Evolutionary conservation across 305 asterid species (phyloP), one percentile per base, ranked within the genome.

Genomic region (Fraxinus nigra): DNA sequence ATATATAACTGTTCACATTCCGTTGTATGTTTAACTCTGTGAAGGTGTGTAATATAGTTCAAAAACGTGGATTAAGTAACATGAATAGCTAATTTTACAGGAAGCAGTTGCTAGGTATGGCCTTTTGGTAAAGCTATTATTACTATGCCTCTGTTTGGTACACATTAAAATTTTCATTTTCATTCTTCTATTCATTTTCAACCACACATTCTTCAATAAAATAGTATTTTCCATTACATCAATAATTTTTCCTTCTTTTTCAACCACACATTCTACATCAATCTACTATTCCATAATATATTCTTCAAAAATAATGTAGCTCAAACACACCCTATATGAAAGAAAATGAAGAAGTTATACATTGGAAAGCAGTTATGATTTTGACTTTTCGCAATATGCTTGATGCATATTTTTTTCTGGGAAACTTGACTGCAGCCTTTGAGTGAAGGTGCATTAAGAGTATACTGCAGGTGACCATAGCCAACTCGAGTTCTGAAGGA

Each of bases 381-480:
- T 63, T 32, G 79, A 46, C 75, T 75, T 9, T 20, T 33, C 63
- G 43, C 43, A 69, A 37, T 18, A 34, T 37, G 22, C 79, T 81
- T 86, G 69, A 76, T 85, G 78, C 34, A 33, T 73, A 14, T 37
- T 43, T 77, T 43, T 46, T 80, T 34, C 59, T 24, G 67, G 77
- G 77, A 32, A 54, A 48, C 78, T 73, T 78, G 76, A 79, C 76
- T 76, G 79, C 70, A 63, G 9, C 69, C 67, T 72, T 82, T 24
- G 48, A 80, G 82, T 72, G 79, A 67, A 70, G 67, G 48, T 70
- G 43, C 32, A 24, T 38, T 76, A 8, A 18, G 33, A 84, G 79
- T 80, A 54, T 48, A 74, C 81, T 77, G 82, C 81, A 33, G 70
- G 59, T 78, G 61, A 37, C 9, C 22, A 76, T 82, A 82, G 76